A percentile compares a stretch with the other conserved stretches of the same genome.
These are phyloP conservation scores for Aureobasidium musti DNA, from an alignment of 2,329 filamentous ascomycete genomes.

Conservation along the genomic window DNA sequence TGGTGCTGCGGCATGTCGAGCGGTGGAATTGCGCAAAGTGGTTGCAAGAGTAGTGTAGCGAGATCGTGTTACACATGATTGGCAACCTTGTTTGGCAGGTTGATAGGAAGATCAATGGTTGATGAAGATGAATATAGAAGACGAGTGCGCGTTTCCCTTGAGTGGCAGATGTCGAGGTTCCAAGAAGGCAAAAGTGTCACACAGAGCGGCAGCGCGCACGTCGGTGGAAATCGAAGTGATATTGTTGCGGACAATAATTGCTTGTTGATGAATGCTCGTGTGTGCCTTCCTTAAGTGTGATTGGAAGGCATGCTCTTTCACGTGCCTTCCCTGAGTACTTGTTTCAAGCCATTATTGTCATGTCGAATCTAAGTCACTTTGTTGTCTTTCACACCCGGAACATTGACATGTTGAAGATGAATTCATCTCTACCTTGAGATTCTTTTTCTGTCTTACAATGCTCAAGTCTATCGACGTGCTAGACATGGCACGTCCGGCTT, in stretches of 20 bases:
- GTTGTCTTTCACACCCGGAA: neutral
- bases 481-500: neutral
- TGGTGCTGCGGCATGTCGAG: slow-evolving; percentile 18
- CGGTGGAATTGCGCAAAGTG: slow-evolving; percentile 16
- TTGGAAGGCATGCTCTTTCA: neutral
- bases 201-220: neutral
- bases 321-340: neutral
- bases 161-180: neutral
- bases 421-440: neutral
- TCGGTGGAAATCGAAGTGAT: neutral
- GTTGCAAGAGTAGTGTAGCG: slow-evolving; percentile 18
- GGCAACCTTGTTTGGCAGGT: neutral
- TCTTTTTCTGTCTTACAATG: neutral
- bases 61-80: slow-evolving; percentile 21
- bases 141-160: neutral
- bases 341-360: neutral
- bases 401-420: neutral
- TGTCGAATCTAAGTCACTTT: neutral
- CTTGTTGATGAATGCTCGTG: neutral
- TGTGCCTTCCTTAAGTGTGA: neutral
- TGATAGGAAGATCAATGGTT: neutral
- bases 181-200: neutral
- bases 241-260: neutral
- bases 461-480: neutral
- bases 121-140: neutral